A percentile compares a stretch with the other conserved stretches of the same genome.
Conservation (phyloP, 441 rosid genomes). For the Kokia cookei region DNA sequence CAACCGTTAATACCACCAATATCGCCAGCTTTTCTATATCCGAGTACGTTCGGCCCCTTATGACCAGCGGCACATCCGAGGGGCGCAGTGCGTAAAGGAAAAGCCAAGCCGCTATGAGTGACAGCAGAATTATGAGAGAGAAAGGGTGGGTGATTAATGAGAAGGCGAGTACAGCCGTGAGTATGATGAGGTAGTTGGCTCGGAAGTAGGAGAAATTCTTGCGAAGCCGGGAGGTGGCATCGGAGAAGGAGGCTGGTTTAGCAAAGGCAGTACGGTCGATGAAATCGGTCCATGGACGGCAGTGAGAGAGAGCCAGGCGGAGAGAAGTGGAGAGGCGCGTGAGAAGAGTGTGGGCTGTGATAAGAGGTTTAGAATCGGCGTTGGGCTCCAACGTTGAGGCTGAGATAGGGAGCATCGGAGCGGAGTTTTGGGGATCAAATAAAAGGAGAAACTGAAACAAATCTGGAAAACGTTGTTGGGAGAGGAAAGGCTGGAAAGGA, state of each 20-base stretch:
- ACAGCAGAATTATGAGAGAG: conserved; percentile 44
- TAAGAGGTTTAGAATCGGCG: conserved; percentile 6
- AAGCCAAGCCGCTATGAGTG: conserved; percentile 51
- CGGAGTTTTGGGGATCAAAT: neutral
- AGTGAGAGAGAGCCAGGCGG: conserved; percentile 30
- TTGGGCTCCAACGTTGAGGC: conserved; percentile 5
- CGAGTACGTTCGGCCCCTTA: conserved; percentile 42
- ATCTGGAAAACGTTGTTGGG: neutral
- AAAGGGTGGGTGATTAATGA: conserved; percentile 56
- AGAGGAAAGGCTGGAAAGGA: neutral
- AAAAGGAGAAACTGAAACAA: neutral
- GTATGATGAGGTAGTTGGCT: conserved; percentile 37
- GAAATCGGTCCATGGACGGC: conserved; percentile 54
- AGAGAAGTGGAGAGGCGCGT: conserved; percentile 24
- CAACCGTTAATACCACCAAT: conserved; percentile 27
- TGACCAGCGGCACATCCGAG: conserved; percentile 40
- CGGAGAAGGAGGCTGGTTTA: conserved; percentile 39
- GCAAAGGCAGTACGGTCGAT: conserved; percentile 42
- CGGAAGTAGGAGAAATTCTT: conserved; percentile 48
- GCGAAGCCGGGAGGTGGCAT: conserved; percentile 37
- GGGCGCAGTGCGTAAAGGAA: conserved; percentile 48
- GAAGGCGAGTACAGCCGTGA: conserved; percentile 34
- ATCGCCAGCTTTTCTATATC: conserved; percentile 43
- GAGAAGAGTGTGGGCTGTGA: conserved; percentile 13
- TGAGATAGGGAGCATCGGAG: conserved; percentile 26